Percentiles rank a stretch among this genome's conserved stretches.
Evolutionary conservation across 176 grass and related monocot genomes (phyloP).

Genomic region (Musa schizocarpa): DNA sequence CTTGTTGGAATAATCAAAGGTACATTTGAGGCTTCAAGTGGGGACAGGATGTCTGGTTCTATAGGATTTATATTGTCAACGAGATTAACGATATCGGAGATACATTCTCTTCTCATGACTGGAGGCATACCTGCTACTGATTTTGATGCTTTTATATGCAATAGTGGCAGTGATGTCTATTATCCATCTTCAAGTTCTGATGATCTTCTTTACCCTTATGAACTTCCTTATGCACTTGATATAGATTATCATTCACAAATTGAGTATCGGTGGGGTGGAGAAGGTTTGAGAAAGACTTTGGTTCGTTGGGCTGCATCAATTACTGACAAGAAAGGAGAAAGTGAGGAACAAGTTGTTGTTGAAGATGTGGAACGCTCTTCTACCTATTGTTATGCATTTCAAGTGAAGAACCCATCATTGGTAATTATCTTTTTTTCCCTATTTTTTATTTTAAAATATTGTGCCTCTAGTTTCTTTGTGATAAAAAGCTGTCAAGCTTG

Average conservation of each 20-base stretch:
- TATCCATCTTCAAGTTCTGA: constrained; percentile 57
- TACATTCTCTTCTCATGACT: constrained; percentile 46
- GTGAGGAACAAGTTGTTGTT: constrained; percentile 62
- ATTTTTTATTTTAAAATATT: constrained; percentile 1
- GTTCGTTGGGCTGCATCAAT: constrained; percentile 62
- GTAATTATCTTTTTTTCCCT: constrained; percentile 35
- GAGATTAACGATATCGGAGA: constrained; percentile 53
- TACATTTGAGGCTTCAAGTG: constrained; percentile 26
- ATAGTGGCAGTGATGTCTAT: constrained; percentile 85
- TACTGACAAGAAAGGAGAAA: constrained; percentile 53
- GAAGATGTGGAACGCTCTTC: constrained; percentile 71
- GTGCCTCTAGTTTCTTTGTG: neutral
- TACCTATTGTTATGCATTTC: constrained; percentile 71
- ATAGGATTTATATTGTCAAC: constrained; percentile 52
- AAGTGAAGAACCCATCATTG: constrained; percentile 69
- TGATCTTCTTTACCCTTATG: constrained; percentile 40
- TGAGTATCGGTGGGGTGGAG: constrained; percentile 89
- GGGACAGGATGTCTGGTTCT: constrained; percentile 24
- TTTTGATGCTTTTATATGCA: constrained; percentile 93
- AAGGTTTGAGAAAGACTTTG: constrained; percentile 87
- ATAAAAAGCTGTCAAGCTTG: neutral
- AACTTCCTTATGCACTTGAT: constrained; percentile 57
- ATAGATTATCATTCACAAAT: constrained; percentile 86
- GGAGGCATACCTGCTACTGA: constrained; percentile 56
- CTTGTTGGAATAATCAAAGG: constrained; percentile 34